Evolutionary conservation across 345 rosid genomes (phyloP).

Genomic region (Bretschneidera sinensis): DNA sequence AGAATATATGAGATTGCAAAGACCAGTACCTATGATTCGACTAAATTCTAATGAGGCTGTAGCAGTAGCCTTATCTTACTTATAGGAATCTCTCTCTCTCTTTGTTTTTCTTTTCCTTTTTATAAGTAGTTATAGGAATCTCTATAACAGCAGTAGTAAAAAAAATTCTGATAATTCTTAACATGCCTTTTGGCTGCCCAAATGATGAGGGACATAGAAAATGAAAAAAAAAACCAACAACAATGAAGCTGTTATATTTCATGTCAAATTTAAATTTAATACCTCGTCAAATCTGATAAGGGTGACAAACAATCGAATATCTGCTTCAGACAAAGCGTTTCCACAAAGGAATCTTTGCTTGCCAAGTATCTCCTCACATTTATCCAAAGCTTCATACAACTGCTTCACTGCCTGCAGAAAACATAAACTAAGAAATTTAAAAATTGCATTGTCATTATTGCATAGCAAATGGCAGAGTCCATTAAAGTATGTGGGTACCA

Average conservation of each 20-base stretch:
- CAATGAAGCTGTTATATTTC: not conserved
- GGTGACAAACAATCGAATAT: constrained; percentile 75
- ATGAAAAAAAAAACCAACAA: not conserved
- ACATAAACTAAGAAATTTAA: constrained; percentile 3
- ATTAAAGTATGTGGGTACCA: constrained; percentile 3
- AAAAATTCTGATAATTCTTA: too few species aligned
- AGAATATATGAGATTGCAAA: too few species aligned
- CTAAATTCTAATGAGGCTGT: too few species aligned
- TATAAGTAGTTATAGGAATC: too few species aligned
- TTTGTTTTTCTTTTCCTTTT: too few species aligned
- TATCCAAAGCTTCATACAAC: constrained; percentile 66
- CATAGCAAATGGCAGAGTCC: not conserved
- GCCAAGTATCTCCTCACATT: constrained; percentile 64
- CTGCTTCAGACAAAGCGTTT: constrained; percentile 61
- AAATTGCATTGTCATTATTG: too few species aligned
- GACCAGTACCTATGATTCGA: too few species aligned
- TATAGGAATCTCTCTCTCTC: too few species aligned
- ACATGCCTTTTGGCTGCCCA: not conserved
- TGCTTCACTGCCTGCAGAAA: constrained; percentile 61
- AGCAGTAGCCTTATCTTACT: too few species aligned
- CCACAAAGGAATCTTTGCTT: constrained; percentile 74
- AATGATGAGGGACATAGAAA: not conserved
- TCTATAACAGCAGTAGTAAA: too few species aligned
- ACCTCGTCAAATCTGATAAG: constrained; percentile 97
- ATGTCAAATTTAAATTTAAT: not conserved